Evolutionary conservation across 1,284 basidiomycete species (phyloP).

Genomic region (Pseudozyma sp.): DNA sequence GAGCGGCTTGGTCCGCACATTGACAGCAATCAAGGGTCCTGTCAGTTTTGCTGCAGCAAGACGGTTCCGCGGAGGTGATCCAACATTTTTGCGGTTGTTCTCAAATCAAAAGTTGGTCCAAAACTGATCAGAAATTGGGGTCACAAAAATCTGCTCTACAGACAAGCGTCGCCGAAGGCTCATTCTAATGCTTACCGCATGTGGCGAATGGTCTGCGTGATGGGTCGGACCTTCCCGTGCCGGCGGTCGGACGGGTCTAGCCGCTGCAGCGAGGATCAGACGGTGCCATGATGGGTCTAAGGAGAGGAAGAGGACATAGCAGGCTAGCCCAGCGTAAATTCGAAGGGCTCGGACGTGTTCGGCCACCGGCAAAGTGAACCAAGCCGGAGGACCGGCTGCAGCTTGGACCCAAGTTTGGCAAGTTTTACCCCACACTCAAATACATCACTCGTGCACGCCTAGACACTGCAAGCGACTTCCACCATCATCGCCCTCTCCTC

Average conservation of each 20-base stretch:
- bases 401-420: background rate
- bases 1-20: conserved; percentile 1
- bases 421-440: conserved; percentile 5
- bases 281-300: too few relatives aligned
- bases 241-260: too few relatives aligned
- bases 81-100: background rate
- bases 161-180: too few relatives aligned
- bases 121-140: background rate
- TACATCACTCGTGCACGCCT: background rate
- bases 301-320: too few relatives aligned
- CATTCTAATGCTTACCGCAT: too few relatives aligned
- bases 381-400: background rate
- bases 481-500: background rate
- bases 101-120: background rate
- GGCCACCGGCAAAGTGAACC: conserved; percentile 15
- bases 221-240: too few relatives aligned
- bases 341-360: conserved; percentile 20
- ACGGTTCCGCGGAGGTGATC: background rate
- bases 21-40: conserved; percentile 2
- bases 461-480: background rate
- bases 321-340: conserved; percentile 1
- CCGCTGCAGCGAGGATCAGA: too few relatives aligned
- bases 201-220: too few relatives aligned
- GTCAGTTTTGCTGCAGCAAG: background rate
- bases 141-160: too few relatives aligned